Base-by-base conservation (phyloP, 345 rosid genomes). In the Streptanthus diversifolius region DNA sequence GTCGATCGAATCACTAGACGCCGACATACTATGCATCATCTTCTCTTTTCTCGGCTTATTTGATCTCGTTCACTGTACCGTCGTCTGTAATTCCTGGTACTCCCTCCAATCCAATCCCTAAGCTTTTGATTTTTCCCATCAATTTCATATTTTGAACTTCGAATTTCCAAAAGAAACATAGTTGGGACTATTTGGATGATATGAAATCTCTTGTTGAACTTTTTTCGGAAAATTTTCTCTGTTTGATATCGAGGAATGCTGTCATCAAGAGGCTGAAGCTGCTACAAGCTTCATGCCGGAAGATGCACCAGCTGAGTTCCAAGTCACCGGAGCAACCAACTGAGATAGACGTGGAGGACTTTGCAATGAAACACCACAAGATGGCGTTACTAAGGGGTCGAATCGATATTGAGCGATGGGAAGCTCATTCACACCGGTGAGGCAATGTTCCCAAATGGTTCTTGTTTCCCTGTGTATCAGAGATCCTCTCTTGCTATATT, bases 1-100 rank as follows among this genome's bases (percentile, higher is more conserved):
- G 2, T 64, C 80, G 66, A 78, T 84, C 1, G 79, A 79, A 24
- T 78, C 80, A 3, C 75, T 93, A 51, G 88, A 83, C 59, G 76
- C 68, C 65, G 91, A 93, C 72, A 80, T 78, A 68, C 85, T 89
- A 29, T 84, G 87, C 63, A 67, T 73, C 8, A 79, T 93, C 83
- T 93, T 93, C 84, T 86, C 98, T 24, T 81, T 71, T 49, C 91
- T 93, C 57, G 83, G 79, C 66, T 59, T 88, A 59, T 88, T 89
- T 74, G 97, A 89, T 71, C 86, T 93, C 51, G 95, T 82, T 72
- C 89, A 87, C 52, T 89, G 91, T 67, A 79, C 91, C 36, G 87
- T 74, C 76, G 97, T 93, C 62, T 88, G 92, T 87, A 91, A 80
- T 69, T 81, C 84, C 33, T 93, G 98, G 95, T 93, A 79, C 61